Percentiles rank a stretch among this genome's conserved stretches.
Conservation (phyloP, 2,329 filamentous ascomycete genomes). For the Aspergillus puulaauensis region DNA sequence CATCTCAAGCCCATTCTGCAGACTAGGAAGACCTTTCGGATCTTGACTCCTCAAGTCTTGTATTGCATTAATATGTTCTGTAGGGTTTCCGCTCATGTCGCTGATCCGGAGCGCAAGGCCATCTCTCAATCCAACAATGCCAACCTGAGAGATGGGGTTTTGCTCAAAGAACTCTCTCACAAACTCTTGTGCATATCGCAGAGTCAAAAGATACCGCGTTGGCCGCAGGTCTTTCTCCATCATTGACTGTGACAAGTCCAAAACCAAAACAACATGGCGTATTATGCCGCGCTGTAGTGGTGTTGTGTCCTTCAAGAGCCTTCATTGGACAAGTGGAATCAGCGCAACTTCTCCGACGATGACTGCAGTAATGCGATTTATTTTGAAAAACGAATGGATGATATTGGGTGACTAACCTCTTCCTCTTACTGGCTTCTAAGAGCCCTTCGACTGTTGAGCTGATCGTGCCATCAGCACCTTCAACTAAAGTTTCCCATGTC, state of each 20-base stretch:
- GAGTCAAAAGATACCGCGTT: slow-evolving; percentile 76
- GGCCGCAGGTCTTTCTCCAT: slow-evolving; percentile 90
- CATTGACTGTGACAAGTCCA: slow-evolving; percentile 95
- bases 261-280: slow-evolving; percentile 84
- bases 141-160: slow-evolving; percentile 95
- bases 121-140: slow-evolving; percentile 89
- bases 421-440: slow-evolving; percentile 79
- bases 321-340: slow-evolving; percentile 36
- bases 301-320: slow-evolving; percentile 87
- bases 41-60: slow-evolving; percentile 65
- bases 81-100: slow-evolving; percentile 87
- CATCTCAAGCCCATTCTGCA: slow-evolving; percentile 97
- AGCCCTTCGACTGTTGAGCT: slow-evolving; percentile 69
- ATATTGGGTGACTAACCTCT: slow-evolving; percentile 49
- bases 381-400: not conserved
- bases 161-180: slow-evolving; percentile 96
- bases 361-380: not conserved
- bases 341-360: not conserved
- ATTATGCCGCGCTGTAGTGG: slow-evolving; percentile 96
- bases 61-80: slow-evolving; percentile 79
- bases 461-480: slow-evolving; percentile 76
- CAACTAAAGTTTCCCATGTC: slow-evolving; percentile 68
- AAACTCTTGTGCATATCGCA: slow-evolving; percentile 83
- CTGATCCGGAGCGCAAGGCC: slow-evolving; percentile 82
- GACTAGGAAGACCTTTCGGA: slow-evolving; percentile 71